Evolutionary conservation across 148 eudicot genomes (phyloP), one percentile per base, ranked within the genome.

Genomic region (Chenopodium berlandieri): DNA sequence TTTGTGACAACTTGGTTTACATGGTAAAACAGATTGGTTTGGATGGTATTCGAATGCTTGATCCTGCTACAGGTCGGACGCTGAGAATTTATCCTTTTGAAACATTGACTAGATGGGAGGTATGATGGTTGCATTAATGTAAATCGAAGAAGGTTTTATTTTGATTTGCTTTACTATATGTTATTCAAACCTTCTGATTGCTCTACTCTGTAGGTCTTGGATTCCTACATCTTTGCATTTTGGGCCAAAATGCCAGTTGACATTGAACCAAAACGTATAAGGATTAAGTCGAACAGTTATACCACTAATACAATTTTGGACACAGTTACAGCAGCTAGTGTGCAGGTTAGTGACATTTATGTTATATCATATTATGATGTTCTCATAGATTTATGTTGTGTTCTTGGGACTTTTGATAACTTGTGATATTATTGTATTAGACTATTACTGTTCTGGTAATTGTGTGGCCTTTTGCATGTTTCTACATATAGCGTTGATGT

Each of bases 1-100:
- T 66, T 47, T 81, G 13, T 67, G 23, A 75, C 37, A 32, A 23
- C 4, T 75, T 81, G 46, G 69, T 20, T 44, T 48, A 22, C 63
- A 31, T 68, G 52, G 19, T 69, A 30, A 17, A 56, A 23, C 88
- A 96, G 99, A 86, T 96, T 86, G 97, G 99, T 23, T 89, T 96
- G 86, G 95, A 96, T 88, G 99, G 99, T 73, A 92, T 96, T 75
- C 89, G 85, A 47, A 73, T 96, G 87, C 91, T 96, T 87, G 99
- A 96, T 87, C 92, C 94, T 58, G 85, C 92, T 52, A 92, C 94
- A 30, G 86, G 89, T 84, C 88, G 95, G 73, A 94, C 89, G 16
- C 80, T 92, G 47, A 91, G 88, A 80, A 91, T 92, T 67, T 96
- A 94, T 88, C 84, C 97, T 22, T 92, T 96, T 46, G 99, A 96